phyloP scores from a whole-genome alignment of 371 early-diverging fungal species.

The Phascolomyces articulosus region DNA sequence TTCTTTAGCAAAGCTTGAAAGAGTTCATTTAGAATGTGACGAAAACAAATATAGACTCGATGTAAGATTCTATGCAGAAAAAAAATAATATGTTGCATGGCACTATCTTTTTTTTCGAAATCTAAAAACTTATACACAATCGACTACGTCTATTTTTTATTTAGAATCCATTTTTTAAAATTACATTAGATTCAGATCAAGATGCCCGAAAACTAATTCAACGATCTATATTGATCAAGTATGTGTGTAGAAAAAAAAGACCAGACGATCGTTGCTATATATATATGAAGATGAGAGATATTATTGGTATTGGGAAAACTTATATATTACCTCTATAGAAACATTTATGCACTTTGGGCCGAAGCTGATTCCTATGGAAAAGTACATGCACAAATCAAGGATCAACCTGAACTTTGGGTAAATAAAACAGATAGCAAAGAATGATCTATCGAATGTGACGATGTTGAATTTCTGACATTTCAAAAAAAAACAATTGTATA shows the following conservation, averaged over 20 bases:
- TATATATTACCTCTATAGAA: slow-evolving; percentile 35
- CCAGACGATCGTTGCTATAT: background rate
- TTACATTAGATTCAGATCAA: slow-evolving; percentile 70
- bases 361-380: slow-evolving; percentile 64
- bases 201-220: slow-evolving; percentile 77
- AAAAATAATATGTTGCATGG: too few relatives aligned
- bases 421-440: background rate
- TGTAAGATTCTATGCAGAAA: too few relatives aligned
- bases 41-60: slow-evolving; percentile 53
- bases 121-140: background rate
- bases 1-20: slow-evolving; percentile 76
- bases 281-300: too few relatives aligned
- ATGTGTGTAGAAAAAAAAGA: background rate
- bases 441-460: background rate
- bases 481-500: slow-evolving; percentile 1
- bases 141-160: background rate
- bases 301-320: too few relatives aligned
- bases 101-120: too few relatives aligned
- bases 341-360: slow-evolving; percentile 83
- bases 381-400: slow-evolving; percentile 63
- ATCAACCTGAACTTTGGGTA: slow-evolving; percentile 63
- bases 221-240: slow-evolving; percentile 89
- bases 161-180: slow-evolving; percentile 80
- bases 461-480: too few relatives aligned
- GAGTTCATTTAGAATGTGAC: slow-evolving; percentile 62